Conservation (phyloP, 1,284 basidiomycete genomes). For the Cryptococcus wingfieldii region DNA sequence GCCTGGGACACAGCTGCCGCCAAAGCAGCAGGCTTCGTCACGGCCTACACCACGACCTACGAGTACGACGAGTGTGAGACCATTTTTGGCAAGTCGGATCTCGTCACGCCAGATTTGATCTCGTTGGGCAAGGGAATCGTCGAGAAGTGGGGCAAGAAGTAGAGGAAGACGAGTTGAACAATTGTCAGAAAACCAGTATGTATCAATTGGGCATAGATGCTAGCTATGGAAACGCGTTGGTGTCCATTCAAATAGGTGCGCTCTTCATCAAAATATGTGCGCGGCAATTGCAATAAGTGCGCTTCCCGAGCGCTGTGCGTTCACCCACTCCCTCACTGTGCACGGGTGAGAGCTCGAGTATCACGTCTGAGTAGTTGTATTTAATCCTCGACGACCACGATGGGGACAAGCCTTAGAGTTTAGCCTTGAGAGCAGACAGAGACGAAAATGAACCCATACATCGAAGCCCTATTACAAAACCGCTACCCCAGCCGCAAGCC, state of each 20-base stretch:
- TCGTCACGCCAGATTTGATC: slow-evolving; percentile 22
- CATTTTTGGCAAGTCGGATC: slow-evolving; percentile 27
- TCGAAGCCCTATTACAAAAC: background rate
- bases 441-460: background rate
- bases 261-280: too few relatives aligned
- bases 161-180: background rate
- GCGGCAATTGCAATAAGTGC: too few relatives aligned
- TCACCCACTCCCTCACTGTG: too few relatives aligned
- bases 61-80: slow-evolving; percentile 26
- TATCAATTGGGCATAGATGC: too few relatives aligned
- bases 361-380: too few relatives aligned
- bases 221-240: too few relatives aligned
- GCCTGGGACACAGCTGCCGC: slow-evolving; percentile 31
- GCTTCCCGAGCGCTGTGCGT: too few relatives aligned
- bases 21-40: slow-evolving; percentile 25
- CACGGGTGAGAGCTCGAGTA: too few relatives aligned
- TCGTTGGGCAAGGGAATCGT: slow-evolving; percentile 27
- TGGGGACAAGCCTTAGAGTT: too few relatives aligned
- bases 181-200: background rate
- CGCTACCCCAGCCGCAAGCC: background rate
- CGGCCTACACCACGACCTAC: slow-evolving; percentile 32
- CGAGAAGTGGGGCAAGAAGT: slow-evolving; percentile 31
- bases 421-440: too few relatives aligned
- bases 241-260: too few relatives aligned
- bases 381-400: too few relatives aligned